Percentiles rank a stretch among this genome's conserved stretches.
phyloP scores from a whole-genome alignment of 345 rosid genomes.

The Camelina neglecta region DNA sequence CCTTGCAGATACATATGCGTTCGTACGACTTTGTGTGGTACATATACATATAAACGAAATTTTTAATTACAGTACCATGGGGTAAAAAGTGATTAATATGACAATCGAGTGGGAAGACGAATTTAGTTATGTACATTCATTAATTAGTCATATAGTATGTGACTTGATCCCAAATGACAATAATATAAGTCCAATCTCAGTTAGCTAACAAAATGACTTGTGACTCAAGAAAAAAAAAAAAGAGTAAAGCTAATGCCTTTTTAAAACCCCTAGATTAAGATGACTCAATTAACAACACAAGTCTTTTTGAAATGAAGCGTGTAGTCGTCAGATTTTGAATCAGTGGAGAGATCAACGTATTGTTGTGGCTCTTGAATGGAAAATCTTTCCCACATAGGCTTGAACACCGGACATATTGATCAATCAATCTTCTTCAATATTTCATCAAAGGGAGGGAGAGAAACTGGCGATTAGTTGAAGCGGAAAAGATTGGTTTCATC shows the following conservation, averaged over 20 bases:
- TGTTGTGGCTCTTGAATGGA: background rate
- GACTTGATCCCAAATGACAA: background rate
- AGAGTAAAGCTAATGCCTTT: background rate
- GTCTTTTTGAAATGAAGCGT: background rate
- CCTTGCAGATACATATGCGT: background rate
- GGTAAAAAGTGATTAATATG: background rate
- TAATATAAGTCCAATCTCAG: constrained; percentile 4
- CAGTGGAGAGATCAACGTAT: constrained; percentile 1
- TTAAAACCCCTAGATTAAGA: background rate
- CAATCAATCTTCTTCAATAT: background rate
- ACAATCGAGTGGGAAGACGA: background rate
- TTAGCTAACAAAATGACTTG: constrained; percentile 14
- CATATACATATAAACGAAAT: background rate
- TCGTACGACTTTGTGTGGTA: background rate
- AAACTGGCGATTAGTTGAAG: background rate
- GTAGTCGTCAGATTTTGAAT: background rate
- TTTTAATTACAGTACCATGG: background rate
- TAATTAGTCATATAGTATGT: background rate
- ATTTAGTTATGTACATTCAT: constrained; percentile 2
- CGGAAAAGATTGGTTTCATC: constrained; percentile 20
- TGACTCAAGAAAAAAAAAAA: background rate
- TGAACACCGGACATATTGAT: background rate
- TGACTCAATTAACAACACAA: background rate
- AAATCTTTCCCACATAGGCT: background rate
- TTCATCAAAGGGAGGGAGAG: background rate